Conservation (phyloP, 2,329 filamentous ascomycete genomes). For the Penicillium sp. region DNA sequence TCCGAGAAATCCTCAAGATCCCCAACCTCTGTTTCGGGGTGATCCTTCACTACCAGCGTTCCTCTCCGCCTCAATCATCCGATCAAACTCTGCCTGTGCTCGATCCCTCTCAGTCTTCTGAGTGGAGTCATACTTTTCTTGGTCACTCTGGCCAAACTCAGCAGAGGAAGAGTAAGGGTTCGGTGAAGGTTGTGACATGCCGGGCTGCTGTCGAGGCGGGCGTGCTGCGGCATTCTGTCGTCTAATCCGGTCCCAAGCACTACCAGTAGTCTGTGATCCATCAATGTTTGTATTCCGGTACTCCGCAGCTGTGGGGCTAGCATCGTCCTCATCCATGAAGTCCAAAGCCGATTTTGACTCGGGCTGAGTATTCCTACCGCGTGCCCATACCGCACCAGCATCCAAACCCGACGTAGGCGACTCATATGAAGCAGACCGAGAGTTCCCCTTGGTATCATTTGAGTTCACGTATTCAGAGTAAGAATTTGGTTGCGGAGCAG, state of each 20-base stretch:
- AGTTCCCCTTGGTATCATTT: neutral
- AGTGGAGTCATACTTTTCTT: conserved; percentile 20
- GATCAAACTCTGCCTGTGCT: conserved; percentile 45
- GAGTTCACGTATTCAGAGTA: conserved; percentile 6
- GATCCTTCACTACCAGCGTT: conserved; percentile 22
- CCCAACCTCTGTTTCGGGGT: conserved; percentile 18
- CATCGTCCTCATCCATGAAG: conserved; percentile 40
- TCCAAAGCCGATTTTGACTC: conserved; percentile 14
- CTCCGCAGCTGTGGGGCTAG: conserved; percentile 37
- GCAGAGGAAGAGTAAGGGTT: conserved; percentile 1
- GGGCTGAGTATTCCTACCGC: conserved; percentile 4
- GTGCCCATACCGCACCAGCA: conserved; percentile 5
- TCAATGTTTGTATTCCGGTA: conserved; percentile 23
- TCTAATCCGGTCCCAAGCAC: conserved; percentile 41
- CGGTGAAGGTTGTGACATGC: neutral
- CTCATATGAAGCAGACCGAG: neutral
- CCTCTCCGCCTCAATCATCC: conserved; percentile 43
- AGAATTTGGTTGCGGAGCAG: neutral
- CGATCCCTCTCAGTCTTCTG: conserved; percentile 34
- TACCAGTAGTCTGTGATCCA: conserved; percentile 19
- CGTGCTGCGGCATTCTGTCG: conserved; percentile 22
- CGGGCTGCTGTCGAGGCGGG: conserved; percentile 1
- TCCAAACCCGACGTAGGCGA: neutral
- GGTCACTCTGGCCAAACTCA: neutral
- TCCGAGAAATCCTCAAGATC: neutral